Conservation (phyloP, 306 rosid genomes). For the Vachellia pachyceras region DNA sequence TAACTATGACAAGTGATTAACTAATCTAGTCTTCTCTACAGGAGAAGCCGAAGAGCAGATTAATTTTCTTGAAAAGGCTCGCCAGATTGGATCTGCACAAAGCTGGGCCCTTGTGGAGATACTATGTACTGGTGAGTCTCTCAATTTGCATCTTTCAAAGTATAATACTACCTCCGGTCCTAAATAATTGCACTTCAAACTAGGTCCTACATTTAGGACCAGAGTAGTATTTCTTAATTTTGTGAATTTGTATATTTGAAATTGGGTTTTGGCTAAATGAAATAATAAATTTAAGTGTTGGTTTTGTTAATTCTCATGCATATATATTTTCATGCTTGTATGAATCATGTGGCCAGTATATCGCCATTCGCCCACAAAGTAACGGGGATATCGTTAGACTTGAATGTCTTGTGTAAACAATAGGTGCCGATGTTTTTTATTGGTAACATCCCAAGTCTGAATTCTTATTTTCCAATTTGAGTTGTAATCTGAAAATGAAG, state of each 20-base stretch:
- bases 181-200: too few species aligned
- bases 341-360: not conserved
- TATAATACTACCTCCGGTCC: not conserved
- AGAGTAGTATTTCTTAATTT: too few species aligned
- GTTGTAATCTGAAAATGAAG: not conserved
- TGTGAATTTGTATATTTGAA: not conserved
- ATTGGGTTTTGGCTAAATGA: not conserved
- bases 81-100: constrained; percentile 69
- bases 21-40: constrained; percentile 36
- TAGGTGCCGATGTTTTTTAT: not conserved
- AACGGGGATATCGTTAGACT: not conserved
- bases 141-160: not conserved
- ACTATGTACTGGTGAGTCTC: constrained; percentile 57
- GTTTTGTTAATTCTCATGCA: not conserved
- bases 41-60: constrained; percentile 73
- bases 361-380: not conserved
- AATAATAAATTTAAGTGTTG: not conserved
- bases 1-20: not conserved
- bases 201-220: too few species aligned
- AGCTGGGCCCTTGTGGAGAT: constrained; percentile 55
- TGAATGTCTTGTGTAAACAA: not conserved
- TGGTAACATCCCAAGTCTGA: not conserved
- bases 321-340: not conserved
- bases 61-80: constrained; percentile 55
- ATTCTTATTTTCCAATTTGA: not conserved